phyloP scores from a whole-genome alignment of 2,329 filamentous ascomycete genomes.

The Fusarium graminum region DNA sequence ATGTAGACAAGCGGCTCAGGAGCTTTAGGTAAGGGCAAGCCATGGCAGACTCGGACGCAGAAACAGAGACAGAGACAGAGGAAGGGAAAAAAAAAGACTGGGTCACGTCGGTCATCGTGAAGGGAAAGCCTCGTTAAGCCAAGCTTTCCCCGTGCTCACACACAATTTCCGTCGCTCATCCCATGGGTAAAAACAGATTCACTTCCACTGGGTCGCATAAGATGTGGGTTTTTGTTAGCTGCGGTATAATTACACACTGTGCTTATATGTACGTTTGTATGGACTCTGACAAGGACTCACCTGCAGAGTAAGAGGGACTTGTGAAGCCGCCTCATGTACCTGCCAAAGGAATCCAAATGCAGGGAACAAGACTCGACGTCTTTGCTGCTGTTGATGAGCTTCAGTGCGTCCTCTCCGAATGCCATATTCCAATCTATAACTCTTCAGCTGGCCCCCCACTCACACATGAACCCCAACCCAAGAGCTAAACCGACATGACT shows the following conservation, averaged over 20 bases:
- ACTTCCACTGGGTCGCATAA: constrained; percentile 42
- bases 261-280: constrained; percentile 23
- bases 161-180: constrained; percentile 31
- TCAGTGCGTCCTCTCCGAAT: not conserved
- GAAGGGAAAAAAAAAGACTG: constrained; percentile 17
- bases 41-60: constrained; percentile 3
- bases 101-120: constrained; percentile 29
- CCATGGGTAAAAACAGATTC: constrained; percentile 31
- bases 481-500: constrained; percentile 5
- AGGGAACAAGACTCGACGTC: not conserved
- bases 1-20: constrained; percentile 24
- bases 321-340: constrained; percentile 16
- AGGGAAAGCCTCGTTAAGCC: constrained; percentile 18
- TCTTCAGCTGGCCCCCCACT: constrained; percentile 22
- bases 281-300: constrained; percentile 6
- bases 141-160: constrained; percentile 21
- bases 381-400: not conserved
- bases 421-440: constrained; percentile 13
- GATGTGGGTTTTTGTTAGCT: constrained; percentile 31
- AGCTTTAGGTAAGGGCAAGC: not conserved
- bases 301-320: constrained; percentile 23
- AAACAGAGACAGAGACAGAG: not conserved
- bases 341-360: constrained; percentile 7
- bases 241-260: constrained; percentile 35
- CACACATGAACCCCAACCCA: constrained; percentile 31